Base-by-base conservation (phyloP, 306 rosid species). In the Dalbergia oliveri region DNA sequence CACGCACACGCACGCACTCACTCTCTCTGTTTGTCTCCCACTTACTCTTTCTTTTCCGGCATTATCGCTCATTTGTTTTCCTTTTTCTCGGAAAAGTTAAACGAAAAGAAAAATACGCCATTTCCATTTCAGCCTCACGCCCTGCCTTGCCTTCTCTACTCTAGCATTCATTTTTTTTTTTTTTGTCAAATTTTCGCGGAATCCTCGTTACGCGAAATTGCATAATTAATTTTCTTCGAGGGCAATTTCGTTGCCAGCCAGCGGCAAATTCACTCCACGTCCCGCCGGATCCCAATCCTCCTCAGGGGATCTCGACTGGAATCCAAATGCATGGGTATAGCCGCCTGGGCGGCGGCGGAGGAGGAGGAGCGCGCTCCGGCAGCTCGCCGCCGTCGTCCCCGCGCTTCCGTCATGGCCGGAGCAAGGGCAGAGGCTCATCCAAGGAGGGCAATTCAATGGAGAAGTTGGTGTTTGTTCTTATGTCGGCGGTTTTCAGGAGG, bases 371-470 rank as follows among this genome's bases (percentile, higher is more conserved):
- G 1, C 83, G 89, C 33, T 68, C 78, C 80, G 41, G 66, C 12
- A 54, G 51, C 69, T 89, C 97, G 49, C 97, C 97, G 70, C 97
- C 93, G 63, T 62, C 94, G 21, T 92, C 97, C 10, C 97, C 97
- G 5, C 85, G 91, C 31, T 82, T 82, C 75, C 97, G 95, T 41
- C 89, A 90, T 50, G 87, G 91, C 19, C 88, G 97, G 71, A 73
- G 83, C 73, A 91, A 90, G 86, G 81, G 77, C 65, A 61, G 83
- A 35, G 87, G 59, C 59, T 64, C 84, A 31, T 60, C 89, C 8
- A 91, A 85, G 87, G 94, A 86, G 79, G 15, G 51, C 11, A 86
- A 86, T 73, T 14, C 76, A 7, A 45, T 83, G 71, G 96, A 94
- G 91, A 90, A 84, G 73, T 43, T 92, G 61, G 50, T 89, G 15